A percentile compares a stretch with the other conserved stretches of the same genome.
phyloP scores from a whole-genome alignment of 495 filamentous ascomycete genomes.

The Penicillium mononematosum region DNA sequence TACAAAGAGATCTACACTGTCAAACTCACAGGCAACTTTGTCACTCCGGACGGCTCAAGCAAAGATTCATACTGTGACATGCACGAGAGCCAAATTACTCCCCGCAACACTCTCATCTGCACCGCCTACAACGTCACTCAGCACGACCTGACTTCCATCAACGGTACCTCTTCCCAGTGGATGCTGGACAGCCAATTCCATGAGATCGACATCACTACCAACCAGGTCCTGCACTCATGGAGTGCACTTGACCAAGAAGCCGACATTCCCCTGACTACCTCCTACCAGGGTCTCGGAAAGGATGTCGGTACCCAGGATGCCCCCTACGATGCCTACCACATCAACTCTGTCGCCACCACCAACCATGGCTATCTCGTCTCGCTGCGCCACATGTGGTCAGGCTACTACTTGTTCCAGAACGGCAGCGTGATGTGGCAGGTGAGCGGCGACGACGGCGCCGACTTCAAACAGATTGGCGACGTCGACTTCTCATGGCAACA shows the following conservation, averaged over 20 bases:
- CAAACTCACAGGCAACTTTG: slow-evolving; percentile 27
- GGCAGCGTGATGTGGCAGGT: slow-evolving; percentile 43
- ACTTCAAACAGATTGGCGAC: slow-evolving; percentile 40
- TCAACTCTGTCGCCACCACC: slow-evolving; percentile 38
- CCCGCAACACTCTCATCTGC: slow-evolving; percentile 51
- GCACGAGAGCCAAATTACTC: slow-evolving; percentile 50
- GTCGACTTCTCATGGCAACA: slow-evolving; percentile 49
- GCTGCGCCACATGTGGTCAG: slow-evolving; percentile 37
- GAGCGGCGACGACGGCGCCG: slow-evolving; percentile 39
- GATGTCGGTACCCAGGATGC: slow-evolving; percentile 22
- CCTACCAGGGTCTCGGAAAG: slow-evolving; percentile 22
- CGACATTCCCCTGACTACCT: slow-evolving; percentile 24
- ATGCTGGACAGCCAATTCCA: slow-evolving; percentile 48
- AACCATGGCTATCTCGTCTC: slow-evolving; percentile 42
- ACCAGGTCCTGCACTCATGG: slow-evolving; percentile 33
- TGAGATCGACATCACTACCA: slow-evolving; percentile 41
- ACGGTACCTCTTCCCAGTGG: slow-evolving; percentile 40
- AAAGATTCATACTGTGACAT: slow-evolving; percentile 41
- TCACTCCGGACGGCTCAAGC: slow-evolving; percentile 28
- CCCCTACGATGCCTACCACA: slow-evolving; percentile 44
- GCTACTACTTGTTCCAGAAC: slow-evolving; percentile 34
- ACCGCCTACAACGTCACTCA: slow-evolving; percentile 54
- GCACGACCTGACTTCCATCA: slow-evolving; percentile 45
- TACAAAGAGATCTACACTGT: slow-evolving; percentile 42
- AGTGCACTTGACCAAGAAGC: slow-evolving; percentile 34